phyloP scores from a whole-genome alignment of 2,329 filamentous ascomycete species.

The Grosmannia penicillata region DNA sequence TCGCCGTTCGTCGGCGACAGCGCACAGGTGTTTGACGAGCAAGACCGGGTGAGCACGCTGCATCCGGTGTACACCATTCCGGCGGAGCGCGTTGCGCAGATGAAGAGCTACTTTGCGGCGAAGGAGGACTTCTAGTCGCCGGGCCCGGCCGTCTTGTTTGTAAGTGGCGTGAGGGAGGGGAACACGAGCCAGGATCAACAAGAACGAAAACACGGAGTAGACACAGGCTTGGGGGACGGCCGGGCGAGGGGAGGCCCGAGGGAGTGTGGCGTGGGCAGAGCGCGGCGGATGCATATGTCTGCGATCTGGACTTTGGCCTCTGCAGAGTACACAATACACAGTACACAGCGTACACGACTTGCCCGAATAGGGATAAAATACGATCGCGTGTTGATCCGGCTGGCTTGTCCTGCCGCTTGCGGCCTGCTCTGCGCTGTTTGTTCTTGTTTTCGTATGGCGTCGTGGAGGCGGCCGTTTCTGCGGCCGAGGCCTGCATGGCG shows the following conservation, averaged over 20 bases:
- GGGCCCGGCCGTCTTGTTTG: not conserved
- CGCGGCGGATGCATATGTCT: no score
- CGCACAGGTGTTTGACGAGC: slow-evolving; percentile 52
- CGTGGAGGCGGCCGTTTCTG: not conserved
- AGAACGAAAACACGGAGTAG: no score
- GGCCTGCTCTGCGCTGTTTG: not conserved
- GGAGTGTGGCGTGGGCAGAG: no score
- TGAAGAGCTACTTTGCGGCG: slow-evolving; percentile 48
- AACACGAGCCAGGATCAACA: not conserved
- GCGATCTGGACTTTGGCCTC: no score
- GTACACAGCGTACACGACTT: no score
- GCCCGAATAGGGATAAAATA: no score
- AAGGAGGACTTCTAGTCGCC: slow-evolving; percentile 38
- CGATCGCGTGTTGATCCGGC: not conserved
- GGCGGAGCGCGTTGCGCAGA: slow-evolving; percentile 48
- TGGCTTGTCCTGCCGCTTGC: not conserved
- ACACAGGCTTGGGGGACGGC: no score
- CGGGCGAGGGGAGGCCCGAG: no score
- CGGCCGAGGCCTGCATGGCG: not conserved
- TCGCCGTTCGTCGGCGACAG: slow-evolving; percentile 35
- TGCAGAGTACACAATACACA: not conserved
- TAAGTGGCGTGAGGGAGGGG: no score
- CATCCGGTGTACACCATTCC: slow-evolving; percentile 83
- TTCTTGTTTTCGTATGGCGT: not conserved
- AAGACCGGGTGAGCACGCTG: slow-evolving; percentile 53